Evolutionary conservation across 1,139 yeast genomes (phyloP).

Genomic region (Yamadazyma diospyri): DNA sequence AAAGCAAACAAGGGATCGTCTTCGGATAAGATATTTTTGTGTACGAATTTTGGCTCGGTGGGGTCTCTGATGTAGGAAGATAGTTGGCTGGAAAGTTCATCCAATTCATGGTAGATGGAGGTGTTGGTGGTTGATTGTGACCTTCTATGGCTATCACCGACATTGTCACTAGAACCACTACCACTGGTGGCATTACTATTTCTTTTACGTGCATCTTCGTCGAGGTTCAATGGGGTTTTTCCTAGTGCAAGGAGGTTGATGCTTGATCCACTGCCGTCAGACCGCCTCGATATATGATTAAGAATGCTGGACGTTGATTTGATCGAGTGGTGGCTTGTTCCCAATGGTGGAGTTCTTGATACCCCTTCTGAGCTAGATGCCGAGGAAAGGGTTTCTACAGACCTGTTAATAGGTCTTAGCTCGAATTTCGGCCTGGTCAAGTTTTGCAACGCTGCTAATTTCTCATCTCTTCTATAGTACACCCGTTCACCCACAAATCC

Average conservation of each 20-base stretch:
- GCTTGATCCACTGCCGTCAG: constrained; percentile 5
- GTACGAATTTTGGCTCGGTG: constrained; percentile 13
- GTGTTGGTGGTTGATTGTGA: constrained; percentile 28
- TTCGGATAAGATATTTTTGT: constrained; percentile 14
- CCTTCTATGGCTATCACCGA: constrained; percentile 14
- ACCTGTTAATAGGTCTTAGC: constrained; percentile 30
- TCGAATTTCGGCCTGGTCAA: constrained; percentile 18
- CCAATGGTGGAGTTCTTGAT: constrained; percentile 16
- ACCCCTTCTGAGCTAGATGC: constrained; percentile 14
- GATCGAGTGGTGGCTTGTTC: constrained; percentile 15
- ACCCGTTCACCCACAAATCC: constrained; percentile 16
- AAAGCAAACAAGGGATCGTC: constrained; percentile 10
- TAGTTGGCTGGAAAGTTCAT: constrained; percentile 30
- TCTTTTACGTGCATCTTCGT: constrained; percentile 7
- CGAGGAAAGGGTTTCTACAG: constrained; percentile 26
- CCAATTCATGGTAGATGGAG: constrained; percentile 28
- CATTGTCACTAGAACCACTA: constrained; percentile 11
- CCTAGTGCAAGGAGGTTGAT: constrained; percentile 5
- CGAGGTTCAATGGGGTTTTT: neutral
- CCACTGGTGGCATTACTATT: constrained; percentile 10
- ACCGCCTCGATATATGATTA: constrained; percentile 1
- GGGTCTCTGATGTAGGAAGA: constrained; percentile 18
- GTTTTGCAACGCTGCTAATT: constrained; percentile 8
- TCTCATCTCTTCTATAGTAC: constrained; percentile 16
- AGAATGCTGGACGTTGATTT: constrained; percentile 8